Evolutionary conservation across 2,329 filamentous ascomycete genomes (phyloP).

Genomic region (Clathrospora elynae): DNA sequence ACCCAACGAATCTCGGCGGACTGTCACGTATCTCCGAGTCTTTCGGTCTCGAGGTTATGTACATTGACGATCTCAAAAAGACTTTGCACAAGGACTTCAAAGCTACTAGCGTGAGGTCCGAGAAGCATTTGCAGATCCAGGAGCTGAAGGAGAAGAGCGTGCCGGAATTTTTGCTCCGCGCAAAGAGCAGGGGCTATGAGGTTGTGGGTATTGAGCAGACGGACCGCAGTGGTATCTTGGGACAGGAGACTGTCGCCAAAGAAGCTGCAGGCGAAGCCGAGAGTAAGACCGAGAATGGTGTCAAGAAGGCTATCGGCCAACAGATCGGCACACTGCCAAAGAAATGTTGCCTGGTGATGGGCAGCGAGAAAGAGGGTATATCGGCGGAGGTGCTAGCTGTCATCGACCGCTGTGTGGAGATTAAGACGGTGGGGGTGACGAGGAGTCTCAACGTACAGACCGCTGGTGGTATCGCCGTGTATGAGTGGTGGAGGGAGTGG

Average conservation of each 20-base stretch:
- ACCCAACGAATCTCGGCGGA: conserved; percentile 57
- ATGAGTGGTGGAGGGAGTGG: conserved; percentile 57
- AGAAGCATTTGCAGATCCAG: conserved; percentile 56
- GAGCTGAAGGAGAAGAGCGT: conserved; percentile 42
- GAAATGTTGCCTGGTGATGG: conserved; percentile 55
- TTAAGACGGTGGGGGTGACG: conserved; percentile 58
- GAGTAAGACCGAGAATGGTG: conserved; percentile 18
- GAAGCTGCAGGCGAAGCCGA: background rate
- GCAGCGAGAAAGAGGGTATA: conserved; percentile 59
- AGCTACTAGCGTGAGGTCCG: conserved; percentile 55
- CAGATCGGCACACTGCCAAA: conserved; percentile 41
- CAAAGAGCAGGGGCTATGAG: conserved; percentile 55
- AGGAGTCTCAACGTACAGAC: conserved; percentile 63
- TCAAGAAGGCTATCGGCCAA: background rate
- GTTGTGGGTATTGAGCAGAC: conserved; percentile 62
- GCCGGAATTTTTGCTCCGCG: conserved; percentile 47
- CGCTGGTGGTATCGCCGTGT: conserved; percentile 57
- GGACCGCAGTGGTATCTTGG: conserved; percentile 55
- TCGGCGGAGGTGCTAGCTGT: conserved; percentile 54
- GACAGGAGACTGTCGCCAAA: conserved; percentile 23
- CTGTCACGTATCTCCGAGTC: conserved; percentile 58
- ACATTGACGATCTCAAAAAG: conserved; percentile 51
- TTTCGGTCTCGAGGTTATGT: conserved; percentile 55
- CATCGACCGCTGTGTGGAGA: conserved; percentile 59
- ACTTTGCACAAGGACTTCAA: conserved; percentile 56